Conservation (phyloP, 176 grass and related monocot genomes). For the Carex scoparia region DNA sequence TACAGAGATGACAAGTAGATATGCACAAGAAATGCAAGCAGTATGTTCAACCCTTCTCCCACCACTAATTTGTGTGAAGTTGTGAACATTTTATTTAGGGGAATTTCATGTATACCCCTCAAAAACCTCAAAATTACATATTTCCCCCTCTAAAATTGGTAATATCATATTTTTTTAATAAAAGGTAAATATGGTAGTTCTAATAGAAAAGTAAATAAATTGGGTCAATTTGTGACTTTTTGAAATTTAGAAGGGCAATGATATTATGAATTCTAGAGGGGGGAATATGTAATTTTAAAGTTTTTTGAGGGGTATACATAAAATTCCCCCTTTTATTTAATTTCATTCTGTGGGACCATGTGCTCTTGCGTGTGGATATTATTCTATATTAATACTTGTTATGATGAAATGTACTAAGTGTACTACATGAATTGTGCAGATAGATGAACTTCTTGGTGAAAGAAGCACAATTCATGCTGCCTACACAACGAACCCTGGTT, state of each 20-base stretch:
- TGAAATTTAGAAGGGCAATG: no score
- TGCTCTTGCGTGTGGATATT: neutral
- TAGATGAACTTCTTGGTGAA: conserved; percentile 78
- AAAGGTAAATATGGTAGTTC: no score
- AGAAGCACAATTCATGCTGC: conserved; percentile 77
- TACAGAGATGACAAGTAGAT: conserved; percentile 94
- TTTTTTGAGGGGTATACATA: no score
- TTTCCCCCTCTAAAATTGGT: no score
- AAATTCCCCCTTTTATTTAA: neutral
- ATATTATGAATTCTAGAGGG: no score
- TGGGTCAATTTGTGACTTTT: no score
- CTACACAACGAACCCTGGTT: conserved; percentile 58
- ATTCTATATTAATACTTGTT: neutral
- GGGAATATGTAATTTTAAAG: no score
- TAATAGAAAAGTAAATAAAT: no score
- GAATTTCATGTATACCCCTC: no score
- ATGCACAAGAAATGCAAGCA: conserved; percentile 90
- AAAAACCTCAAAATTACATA: no score
- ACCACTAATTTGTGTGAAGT: conserved; percentile 16
- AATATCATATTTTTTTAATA: no score
- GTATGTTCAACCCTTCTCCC: conserved; percentile 28
- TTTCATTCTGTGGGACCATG: neutral
- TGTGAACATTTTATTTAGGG: neutral
- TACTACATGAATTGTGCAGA: conserved; percentile 31
- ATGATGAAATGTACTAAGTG: neutral